Base-by-base conservation (phyloP, 345 rosid species). In the Noccaea bulbosa region DNA sequence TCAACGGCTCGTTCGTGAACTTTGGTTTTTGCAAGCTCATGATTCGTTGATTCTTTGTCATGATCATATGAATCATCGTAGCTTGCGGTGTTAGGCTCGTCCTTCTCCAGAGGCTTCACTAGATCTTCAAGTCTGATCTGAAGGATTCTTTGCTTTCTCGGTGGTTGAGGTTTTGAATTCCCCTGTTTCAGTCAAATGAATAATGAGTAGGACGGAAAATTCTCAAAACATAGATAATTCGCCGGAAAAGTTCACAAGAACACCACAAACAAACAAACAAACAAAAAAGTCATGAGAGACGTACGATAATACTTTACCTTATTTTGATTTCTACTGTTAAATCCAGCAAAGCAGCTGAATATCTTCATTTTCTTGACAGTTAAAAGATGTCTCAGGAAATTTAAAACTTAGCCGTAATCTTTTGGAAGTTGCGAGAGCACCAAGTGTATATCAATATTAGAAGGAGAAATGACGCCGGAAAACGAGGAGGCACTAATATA, bases 71-170 rank as follows among this genome's bases (percentile, higher is more conserved):
- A 70, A 51, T 85, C 22, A 20, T 20, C 22, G 22, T 20, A 20
- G 22, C 22, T 20, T 20, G 22, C 22, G 22, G 22, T 20, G 22
- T 20, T 20, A 20, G 22, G 22, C 22, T 20, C 22, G 17, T 78
- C 84, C 17, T 69, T 62, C 79, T 82, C 81, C 5, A 80, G 52
- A 59, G 96, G 87, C 67, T 83, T 79, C 68, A 73, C 88, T 1
- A 85, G 84, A 38, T 83, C 84, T 40, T 85, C 85, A 8, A 79
- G 69, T 62, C 70, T 83, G 15, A 88, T 77, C 70, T 83, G 87
- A 69, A 86, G 71, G 48, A 81, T 66, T 44, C 75, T 76, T n/a
- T 72, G 74, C 8, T 69, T 76, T 43, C 77, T 79, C 8, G 74
- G 40, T 56, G 60, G 77, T 43, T 73, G 51, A 61, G 81, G 40